A percentile compares a stretch with the other conserved stretches of the same genome.
Evolutionary conservation across 768 basidiomycete species (phyloP).

Genomic region (Agaricus sinodeliciosus): DNA sequence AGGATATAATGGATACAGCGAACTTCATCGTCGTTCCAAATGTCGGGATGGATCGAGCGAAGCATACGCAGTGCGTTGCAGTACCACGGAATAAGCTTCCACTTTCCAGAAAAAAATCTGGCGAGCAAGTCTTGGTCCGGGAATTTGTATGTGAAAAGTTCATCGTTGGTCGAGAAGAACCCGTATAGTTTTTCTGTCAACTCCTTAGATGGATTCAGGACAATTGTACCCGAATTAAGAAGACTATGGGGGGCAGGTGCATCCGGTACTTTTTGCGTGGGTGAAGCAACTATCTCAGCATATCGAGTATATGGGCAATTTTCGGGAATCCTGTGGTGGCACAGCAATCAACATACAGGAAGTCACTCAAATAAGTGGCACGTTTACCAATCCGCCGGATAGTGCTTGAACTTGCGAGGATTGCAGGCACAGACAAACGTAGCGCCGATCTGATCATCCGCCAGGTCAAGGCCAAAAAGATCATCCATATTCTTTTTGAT

Average conservation of each 20-base stretch:
- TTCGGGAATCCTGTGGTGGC: slow-evolving; percentile 67
- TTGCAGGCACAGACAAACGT: slow-evolving; percentile 93
- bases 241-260: slow-evolving; percentile 74
- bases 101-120: slow-evolving; percentile 68
- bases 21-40: slow-evolving; percentile 86
- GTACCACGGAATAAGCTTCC: slow-evolving; percentile 76
- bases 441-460: slow-evolving; percentile 74
- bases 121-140: slow-evolving; percentile 93
- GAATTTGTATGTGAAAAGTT: slow-evolving; percentile 47
- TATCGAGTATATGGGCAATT: slow-evolving; percentile 81
- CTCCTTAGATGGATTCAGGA: slow-evolving; percentile 66
- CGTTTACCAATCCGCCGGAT: slow-evolving; percentile 81
- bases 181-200: slow-evolving; percentile 47
- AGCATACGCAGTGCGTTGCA: slow-evolving; percentile 94
- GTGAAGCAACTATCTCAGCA: slow-evolving; percentile 34
- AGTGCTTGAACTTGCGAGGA: slow-evolving; percentile 75
- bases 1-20: slow-evolving; percentile 86
- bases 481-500: slow-evolving; percentile 79
- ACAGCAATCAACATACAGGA: slow-evolving; percentile 5
- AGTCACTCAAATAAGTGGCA: slow-evolving; percentile 12
- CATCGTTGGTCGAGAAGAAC: slow-evolving; percentile 42
- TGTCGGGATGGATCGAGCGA: slow-evolving; percentile 55
- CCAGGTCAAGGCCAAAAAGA: slow-evolving; percentile 52
- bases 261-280: slow-evolving; percentile 24
- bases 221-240: slow-evolving; percentile 87